Base-by-base conservation (phyloP, 441 rosid genomes). In the Mallotus repandus region DNA sequence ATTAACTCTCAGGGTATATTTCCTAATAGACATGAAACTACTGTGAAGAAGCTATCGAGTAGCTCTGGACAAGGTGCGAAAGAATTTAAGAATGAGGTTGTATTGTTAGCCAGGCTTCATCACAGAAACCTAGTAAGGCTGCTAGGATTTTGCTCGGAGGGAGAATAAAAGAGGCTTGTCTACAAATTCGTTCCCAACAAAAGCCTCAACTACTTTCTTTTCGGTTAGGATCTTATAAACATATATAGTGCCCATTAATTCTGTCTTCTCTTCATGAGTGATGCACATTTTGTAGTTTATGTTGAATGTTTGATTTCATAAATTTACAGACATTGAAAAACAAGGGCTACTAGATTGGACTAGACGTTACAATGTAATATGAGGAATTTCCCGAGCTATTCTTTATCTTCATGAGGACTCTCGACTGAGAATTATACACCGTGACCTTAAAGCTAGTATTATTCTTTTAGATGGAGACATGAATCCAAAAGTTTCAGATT, bases 321-420 rank as follows among this genome's bases (percentile, higher is more conserved):
- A 14, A 7, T 55, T 1, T 54, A 41, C 63, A 66, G 70, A 78
- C 18, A 32, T 58, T 12, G 72, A 59, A 18, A 79, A 50, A 21
- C 66, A 49, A n/a, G 21, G 16, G 12, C 49, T 55, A 9, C 14
- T 75, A 2, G 65, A 68, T 48, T 79, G 77, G 82, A 16, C 67
- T 6, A 72, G 22, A 43, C 70, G 82, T n/a, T 38, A 46, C n/a
- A 72, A 79, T 16, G 75, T 79, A 16, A 63, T 79, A 2, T 32
- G 10, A 25, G 79, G 76, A 5, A 75, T 68, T 50, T 79, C 74
- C 25, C 46, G 76, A 0, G 79, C 74, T 6, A 50, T 79, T 8
- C 63, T 79, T 10, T 79, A 79, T 22, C 82, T 79, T 41, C 74
- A 79, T 46, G 48, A 41, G n/a, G 79, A 75, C n/a, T 79, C 82